These are phyloP conservation scores for Kazachstania bromeliacearum DNA, from an alignment of 805 yeast genomes.

Conservation along the genomic window DNA sequence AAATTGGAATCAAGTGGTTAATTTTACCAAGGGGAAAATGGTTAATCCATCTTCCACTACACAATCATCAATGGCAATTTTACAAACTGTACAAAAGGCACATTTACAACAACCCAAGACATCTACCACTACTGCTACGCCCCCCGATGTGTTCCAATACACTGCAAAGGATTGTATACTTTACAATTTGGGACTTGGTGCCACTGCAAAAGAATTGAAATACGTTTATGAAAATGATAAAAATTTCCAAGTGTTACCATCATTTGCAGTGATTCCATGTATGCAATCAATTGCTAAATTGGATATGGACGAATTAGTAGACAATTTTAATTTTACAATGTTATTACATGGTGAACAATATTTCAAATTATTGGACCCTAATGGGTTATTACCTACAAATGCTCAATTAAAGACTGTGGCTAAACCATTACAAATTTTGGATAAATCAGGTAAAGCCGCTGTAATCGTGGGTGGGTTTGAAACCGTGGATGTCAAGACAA, in stretches of 20 bases:
- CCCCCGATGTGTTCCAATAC: slow-evolving; percentile 37
- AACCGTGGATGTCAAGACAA: slow-evolving; percentile 56
- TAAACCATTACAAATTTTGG: slow-evolving; percentile 62
- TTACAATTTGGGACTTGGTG: slow-evolving; percentile 87
- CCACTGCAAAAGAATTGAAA: slow-evolving; percentile 63
- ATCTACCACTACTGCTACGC: slow-evolving; percentile 6
- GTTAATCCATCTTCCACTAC: slow-evolving; percentile 45
- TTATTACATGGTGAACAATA: slow-evolving; percentile 94
- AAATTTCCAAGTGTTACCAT: slow-evolving; percentile 78
- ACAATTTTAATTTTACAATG: slow-evolving; percentile 80
- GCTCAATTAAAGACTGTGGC: slow-evolving; percentile 54
- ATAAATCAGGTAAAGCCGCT: slow-evolving; percentile 79
- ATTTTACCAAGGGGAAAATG: slow-evolving; percentile 49
- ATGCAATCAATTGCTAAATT: slow-evolving; percentile 54
- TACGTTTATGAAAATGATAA: slow-evolving; percentile 69
- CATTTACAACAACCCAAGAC: slow-evolving; percentile 5
- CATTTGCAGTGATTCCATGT: slow-evolving; percentile 84
- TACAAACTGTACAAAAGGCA: slow-evolving; percentile 47
- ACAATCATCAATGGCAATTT: slow-evolving; percentile 73
- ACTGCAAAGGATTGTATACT: slow-evolving; percentile 64
- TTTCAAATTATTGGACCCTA: slow-evolving; percentile 46
- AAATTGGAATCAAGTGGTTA: slow-evolving; percentile 54
- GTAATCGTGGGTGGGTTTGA: slow-evolving; percentile 64
- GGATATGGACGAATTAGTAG: slow-evolving; percentile 53
- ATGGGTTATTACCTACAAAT: slow-evolving; percentile 70